Conservation (phyloP, 1,284 basidiomycete genomes). For the Cystobasidium sp. region DNA sequence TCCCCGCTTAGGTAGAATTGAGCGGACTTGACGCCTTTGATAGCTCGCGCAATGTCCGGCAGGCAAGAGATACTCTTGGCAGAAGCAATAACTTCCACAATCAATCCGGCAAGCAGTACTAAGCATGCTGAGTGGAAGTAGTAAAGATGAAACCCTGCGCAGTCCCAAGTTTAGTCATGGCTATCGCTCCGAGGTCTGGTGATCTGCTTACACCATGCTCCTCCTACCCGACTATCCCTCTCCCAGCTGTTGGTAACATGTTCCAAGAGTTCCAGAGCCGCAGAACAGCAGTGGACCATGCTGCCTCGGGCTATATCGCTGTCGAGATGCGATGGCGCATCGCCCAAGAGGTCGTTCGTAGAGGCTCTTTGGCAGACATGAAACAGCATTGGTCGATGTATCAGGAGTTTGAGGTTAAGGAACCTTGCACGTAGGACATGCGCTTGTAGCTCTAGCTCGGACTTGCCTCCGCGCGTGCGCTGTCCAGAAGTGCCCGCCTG, state of each 20-base stretch:
- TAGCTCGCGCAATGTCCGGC: background rate
- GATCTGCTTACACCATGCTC: conserved; percentile 5
- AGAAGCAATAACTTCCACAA: conserved; percentile 11
- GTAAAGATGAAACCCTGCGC: conserved; percentile 26
- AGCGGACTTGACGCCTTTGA: conserved; percentile 6
- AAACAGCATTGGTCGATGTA: conserved; percentile 28
- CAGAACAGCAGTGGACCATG: conserved; percentile 3
- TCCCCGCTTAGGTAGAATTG: background rate
- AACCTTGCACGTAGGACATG: conserved; percentile 12
- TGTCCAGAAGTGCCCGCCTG: background rate
- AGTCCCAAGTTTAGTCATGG: background rate
- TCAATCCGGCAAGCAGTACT: conserved; percentile 2
- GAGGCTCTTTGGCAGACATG: conserved; percentile 20
- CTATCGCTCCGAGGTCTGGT: no score
- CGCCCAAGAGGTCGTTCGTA: conserved; percentile 3
- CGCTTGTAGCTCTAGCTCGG: conserved; percentile 18
- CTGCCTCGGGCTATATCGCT: conserved; percentile 1
- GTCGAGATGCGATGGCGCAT: conserved; percentile 13
- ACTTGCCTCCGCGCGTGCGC: background rate
- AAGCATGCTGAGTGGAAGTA: conserved; percentile 14
- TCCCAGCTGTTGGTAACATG: conserved; percentile 6
- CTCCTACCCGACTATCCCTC: background rate
- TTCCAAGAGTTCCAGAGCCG: conserved; percentile 1
- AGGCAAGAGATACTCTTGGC: conserved; percentile 9
- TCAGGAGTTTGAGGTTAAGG: background rate